Base-by-base conservation (phyloP, 371 early-diverging fungal genomes). In the Mucor lusitanicus region DNA sequence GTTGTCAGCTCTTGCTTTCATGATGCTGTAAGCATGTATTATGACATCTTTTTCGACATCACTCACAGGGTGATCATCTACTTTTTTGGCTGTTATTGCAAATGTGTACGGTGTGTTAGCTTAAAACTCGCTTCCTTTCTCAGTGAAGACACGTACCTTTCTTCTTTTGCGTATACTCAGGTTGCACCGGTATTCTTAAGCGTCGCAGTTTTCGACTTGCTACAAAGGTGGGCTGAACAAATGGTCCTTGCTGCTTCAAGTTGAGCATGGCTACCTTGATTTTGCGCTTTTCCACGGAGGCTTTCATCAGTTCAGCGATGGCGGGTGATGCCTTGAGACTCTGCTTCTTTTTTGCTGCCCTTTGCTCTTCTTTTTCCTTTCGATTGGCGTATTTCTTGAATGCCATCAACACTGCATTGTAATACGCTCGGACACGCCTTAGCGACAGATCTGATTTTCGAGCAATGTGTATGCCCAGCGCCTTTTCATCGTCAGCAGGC, bases 1-100 rank as follows among this genome's bases (percentile, higher is more conserved):
- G 3, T 11, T 6, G 25, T 65, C 62, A 9, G 63, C 33, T 65
- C 73, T 61, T 25, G 44, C 37, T 25, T 54, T 62, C 73, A 72
- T 72, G 32, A 72, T 72, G 48, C 55, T 19, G 40, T 68, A 72
- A 1, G 65, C 56, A 55, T 67, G 46, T 12, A 62, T 2, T 2
- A 72, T 19, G 3, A 62, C 50, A 42, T 73, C 67, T 21, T 69
- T 64, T 64, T 73, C 74, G 21, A 50, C n/a, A 15, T 23, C 19
- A 32, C 23, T 65, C 3, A 53, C 32, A 32, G 21, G 17, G 4
- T 50, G 21, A 23, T 15, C 27, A 15, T 23, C 23, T 27, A 13
- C 53, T 13, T 46, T 46, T 46, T 50, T 50, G 50, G 50, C 50
- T 50, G 12, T 12, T 1, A 35, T 35, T 9, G 12, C 37, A 35